These are phyloP conservation scores for Microthyrium microscopicum DNA, from an alignment of 2,329 filamentous ascomycete genomes.

Conservation along the genomic window DNA sequence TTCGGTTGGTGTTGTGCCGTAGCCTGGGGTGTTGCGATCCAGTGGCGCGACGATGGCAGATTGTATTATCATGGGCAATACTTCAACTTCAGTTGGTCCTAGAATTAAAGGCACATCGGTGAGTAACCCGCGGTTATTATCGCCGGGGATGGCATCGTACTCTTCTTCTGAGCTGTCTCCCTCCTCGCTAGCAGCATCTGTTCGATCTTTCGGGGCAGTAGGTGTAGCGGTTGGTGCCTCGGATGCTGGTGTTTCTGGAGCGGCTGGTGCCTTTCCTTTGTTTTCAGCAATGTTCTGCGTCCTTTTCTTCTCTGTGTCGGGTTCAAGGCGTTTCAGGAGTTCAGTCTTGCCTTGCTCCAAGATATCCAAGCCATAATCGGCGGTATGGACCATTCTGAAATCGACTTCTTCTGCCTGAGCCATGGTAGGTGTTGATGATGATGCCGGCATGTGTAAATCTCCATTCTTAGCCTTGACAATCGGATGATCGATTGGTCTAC, in stretches of 20 bases:
- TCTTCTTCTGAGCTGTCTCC: conserved; percentile 45
- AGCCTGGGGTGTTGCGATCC: conserved; percentile 46
- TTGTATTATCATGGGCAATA: conserved; percentile 93
- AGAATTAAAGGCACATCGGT: conserved; percentile 91
- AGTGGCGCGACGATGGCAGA: conserved; percentile 81
- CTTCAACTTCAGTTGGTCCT: conserved; percentile 88
- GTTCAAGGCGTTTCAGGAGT: conserved; percentile 32
- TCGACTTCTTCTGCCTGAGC: conserved; percentile 24
- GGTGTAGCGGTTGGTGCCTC: conserved; percentile 7
- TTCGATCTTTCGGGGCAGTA: conserved; percentile 24
- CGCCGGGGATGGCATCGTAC: conserved; percentile 56
- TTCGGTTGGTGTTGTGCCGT: conserved; percentile 32
- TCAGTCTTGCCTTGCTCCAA: conserved; percentile 33
- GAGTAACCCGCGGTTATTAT: conserved; percentile 64
- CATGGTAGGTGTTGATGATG: conserved; percentile 8
- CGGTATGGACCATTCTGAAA: conserved; percentile 32
- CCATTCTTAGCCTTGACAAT: background rate
- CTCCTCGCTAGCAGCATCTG: conserved; percentile 37
- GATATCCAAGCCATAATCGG: conserved; percentile 30
- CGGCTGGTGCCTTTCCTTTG: conserved; percentile 5
- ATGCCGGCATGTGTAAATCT: background rate
- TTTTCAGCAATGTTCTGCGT: conserved; percentile 10
- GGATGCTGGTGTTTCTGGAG: background rate
- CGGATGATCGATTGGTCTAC: background rate
- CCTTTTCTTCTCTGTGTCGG: conserved; percentile 21